A percentile compares a stretch with the other conserved stretches of the same genome.
Evolutionary conservation across 768 basidiomycete species (phyloP).

Genomic region (Collybiopsis luxurians): DNA sequence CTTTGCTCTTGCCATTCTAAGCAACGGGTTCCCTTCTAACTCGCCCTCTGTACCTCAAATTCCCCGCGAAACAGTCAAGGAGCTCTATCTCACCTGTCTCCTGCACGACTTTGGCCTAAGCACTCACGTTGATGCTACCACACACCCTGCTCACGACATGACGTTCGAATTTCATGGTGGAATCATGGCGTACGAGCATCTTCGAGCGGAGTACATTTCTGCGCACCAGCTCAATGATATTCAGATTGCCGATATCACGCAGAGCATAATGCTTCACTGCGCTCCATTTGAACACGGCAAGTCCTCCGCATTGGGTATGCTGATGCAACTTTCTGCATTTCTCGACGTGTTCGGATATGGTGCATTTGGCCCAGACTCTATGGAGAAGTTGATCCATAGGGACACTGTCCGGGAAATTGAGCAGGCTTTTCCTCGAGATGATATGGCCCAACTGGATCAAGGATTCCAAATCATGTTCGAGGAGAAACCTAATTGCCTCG

Average conservation of each 20-base stretch:
- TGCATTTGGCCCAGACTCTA: constrained; percentile 8
- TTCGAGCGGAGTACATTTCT: constrained; percentile 7
- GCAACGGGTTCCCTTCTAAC: background rate
- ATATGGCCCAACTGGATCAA: background rate
- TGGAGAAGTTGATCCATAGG: constrained; percentile 9
- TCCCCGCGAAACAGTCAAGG: background rate
- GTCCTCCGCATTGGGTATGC: constrained; percentile 14
- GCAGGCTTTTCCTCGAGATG: constrained; percentile 14
- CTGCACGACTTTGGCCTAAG: constrained; percentile 16
- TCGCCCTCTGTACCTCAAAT: background rate
- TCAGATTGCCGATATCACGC: constrained; percentile 16
- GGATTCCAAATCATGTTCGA: background rate
- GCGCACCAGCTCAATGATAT: background rate
- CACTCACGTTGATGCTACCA: background rate
- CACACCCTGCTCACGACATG: constrained; percentile 14
- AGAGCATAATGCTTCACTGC: constrained; percentile 20
- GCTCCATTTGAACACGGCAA: constrained; percentile 11
- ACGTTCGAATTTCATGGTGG: constrained; percentile 15
- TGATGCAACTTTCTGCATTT: constrained; percentile 13
- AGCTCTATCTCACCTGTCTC: constrained; percentile 13
- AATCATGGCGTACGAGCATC: constrained; percentile 15
- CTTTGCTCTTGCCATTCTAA: background rate
- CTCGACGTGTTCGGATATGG: constrained; percentile 17
- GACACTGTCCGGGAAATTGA: constrained; percentile 18
- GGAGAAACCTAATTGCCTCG: background rate